Evolutionary conservation across 805 yeast genomes (phyloP), one percentile per base, ranked within the genome.

Genomic region (Nakazawaea holstii): DNA sequence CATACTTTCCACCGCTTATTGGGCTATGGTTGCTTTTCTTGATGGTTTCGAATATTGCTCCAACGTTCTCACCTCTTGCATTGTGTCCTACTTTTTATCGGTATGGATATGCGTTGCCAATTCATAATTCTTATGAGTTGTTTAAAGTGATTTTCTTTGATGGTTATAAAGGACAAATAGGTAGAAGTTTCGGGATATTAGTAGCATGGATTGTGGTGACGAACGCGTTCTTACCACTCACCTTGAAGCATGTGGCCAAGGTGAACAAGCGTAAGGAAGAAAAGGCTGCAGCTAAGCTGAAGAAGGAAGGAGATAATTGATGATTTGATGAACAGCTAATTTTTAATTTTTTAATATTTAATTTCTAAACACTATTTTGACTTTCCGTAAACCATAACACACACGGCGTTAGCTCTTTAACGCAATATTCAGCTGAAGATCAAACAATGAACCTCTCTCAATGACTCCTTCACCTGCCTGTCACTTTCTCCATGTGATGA

Each of bases 21-120:
- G 90, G 91, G 0, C 75, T 84, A 55, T 84, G 91, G 89, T 58
- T 86, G 56, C 66, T 85, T 52, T 71, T 77, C 50, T 85, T 86
- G 77, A 89, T 85, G 52, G 73, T 86, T 48, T 41, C 73, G 28
- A 87, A 87, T 58, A 79, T 84, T 43, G 67, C 90, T 2, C 82
- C 90, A 24, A 77, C 89, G 0, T 84, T 84, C 57, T 65, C 80
- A 11, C 84, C 91, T 6, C 60, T 85, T 55, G 85, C 76, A 2
- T 64, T 84, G 46, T 69, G 75, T 35, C 79, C 82, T 4, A 53
- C 61, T 13, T 71, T 86, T 52, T 85, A 68, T 64, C 65, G 82
- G 48, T 81, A 74, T 60, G 87, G 89, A 14, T 82, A 82, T 55
- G 84, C 78, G 14, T 67, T 80, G 69, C 94, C 94, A 4, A 72